Base-by-base conservation (phyloP, 805 yeast species). In the Kregervanrija pseudodelftensis region DNA sequence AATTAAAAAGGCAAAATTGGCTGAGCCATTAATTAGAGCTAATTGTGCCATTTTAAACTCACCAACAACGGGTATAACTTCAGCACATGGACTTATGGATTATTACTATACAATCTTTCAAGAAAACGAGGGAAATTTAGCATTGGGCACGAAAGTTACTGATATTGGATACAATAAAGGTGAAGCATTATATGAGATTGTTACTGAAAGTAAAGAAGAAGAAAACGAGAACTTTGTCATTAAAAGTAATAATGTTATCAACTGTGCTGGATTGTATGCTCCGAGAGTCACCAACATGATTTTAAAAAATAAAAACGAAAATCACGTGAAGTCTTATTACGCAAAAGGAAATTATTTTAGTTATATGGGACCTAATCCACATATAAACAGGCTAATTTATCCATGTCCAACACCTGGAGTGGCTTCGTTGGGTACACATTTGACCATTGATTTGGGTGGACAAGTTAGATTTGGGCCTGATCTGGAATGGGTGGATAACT, bases 261-360 rank as follows among this genome's bases (percentile, higher is more conserved):
- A 90, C 57, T 69, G 85, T 37, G 95, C 93, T 0, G 97, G 97
- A 0, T 66, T 85, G 28, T 70, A 77, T 52, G 95, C 96, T 1
- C 85, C 84, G 5, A 61, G 63, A n/a, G 64, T 89, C 1, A 74
- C 91, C 11, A 85, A 86, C 52, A 54, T 84, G 73, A 56, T 89
- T 11, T 65, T 86, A 1, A 95, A 95, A 1, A 42, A 55, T 16
- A 78, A 76, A 0, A 64, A 85, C 34, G 17, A 22, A 12, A n/a
- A 41, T 2, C 82, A 82, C 30, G 60, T 77, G 37, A 67, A 67
- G 30, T 75, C 82, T 9, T 76, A 70, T 54, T 89, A 76, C 59
- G 96, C 91, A 11, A 90, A 87, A 61, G 97, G 97, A 0, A 85
- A 80, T 51, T 89, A 90, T 60, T 90, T 74, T 56, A 66, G 82